A percentile compares a stretch with the other conserved stretches of the same genome.
Evolutionary conservation across 345 rosid species (phyloP).

Genomic region (Gossypium herbaceum): DNA sequence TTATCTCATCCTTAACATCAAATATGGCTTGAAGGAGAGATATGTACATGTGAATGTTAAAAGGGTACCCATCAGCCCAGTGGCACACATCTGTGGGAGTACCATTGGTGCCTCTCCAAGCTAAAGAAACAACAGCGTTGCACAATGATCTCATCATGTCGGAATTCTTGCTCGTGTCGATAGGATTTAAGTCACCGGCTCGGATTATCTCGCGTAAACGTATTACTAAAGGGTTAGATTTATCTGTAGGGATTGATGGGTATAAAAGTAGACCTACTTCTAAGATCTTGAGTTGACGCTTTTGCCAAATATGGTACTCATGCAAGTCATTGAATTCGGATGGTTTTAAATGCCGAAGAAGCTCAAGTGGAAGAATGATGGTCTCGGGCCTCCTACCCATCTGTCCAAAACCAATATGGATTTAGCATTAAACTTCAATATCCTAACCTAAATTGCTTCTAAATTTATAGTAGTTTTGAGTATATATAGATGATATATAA

Average conservation of each 20-base stretch:
- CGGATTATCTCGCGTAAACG: slow-evolving; percentile 59
- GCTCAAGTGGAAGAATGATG: slow-evolving; percentile 80
- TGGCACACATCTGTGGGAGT: slow-evolving; percentile 73
- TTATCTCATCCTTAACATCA: slow-evolving; percentile 69
- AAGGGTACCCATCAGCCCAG: slow-evolving; percentile 94
- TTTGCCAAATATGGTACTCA: slow-evolving; percentile 83
- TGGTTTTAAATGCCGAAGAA: slow-evolving; percentile 75
- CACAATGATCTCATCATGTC: slow-evolving; percentile 64
- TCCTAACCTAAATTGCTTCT: too few species aligned
- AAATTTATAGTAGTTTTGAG: too few species aligned
- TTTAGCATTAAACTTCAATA: not conserved
- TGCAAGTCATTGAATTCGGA: slow-evolving; percentile 65
- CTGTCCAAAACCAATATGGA: slow-evolving; percentile 24
- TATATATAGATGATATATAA: too few species aligned
- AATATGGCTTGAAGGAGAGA: slow-evolving; percentile 65
- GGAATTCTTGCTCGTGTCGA: slow-evolving; percentile 66
- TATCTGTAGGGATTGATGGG: slow-evolving; percentile 65
- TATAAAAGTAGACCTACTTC: slow-evolving; percentile 73
- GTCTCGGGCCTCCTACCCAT: slow-evolving; percentile 83
- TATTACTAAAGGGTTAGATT: slow-evolving; percentile 48
- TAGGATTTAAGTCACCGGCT: slow-evolving; percentile 38
- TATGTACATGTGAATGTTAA: slow-evolving; percentile 64
- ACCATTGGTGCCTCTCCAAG: slow-evolving; percentile 65
- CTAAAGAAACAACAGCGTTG: slow-evolving; percentile 62
- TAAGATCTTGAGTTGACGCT: slow-evolving; percentile 69